Conservation (phyloP, 2,329 filamentous ascomycete genomes). For the Xylariales sp. region DNA sequence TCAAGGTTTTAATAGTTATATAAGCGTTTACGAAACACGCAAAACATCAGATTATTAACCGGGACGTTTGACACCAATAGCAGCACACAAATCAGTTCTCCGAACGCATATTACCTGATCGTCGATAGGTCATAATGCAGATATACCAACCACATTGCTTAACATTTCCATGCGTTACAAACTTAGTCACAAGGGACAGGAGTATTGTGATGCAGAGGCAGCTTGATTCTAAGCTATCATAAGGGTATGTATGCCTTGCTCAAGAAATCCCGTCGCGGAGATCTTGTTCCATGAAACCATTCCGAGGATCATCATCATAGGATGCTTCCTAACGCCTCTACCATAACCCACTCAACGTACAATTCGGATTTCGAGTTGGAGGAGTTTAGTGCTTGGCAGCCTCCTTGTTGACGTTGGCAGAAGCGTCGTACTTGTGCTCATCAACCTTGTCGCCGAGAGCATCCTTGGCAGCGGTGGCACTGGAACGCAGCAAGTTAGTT, state of each 20-base stretch:
- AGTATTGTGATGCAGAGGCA: constrained; percentile 6
- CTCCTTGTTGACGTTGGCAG: constrained; percentile 31
- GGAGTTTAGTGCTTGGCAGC: constrained; percentile 29
- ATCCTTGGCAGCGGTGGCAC: constrained; percentile 37
- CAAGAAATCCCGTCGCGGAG: neutral
- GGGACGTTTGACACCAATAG: too few species aligned
- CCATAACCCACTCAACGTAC: constrained; percentile 3
- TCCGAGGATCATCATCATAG: constrained; percentile 2
- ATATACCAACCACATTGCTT: too few species aligned
- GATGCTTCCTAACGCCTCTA: neutral
- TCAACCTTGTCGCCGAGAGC: constrained; percentile 35
- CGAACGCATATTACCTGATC: too few species aligned
- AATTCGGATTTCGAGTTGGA: neutral
- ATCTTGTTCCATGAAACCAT: constrained; percentile 1
- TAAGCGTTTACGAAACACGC: too few species aligned
- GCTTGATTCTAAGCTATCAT: constrained; percentile 4
- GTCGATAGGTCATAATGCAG: too few species aligned
- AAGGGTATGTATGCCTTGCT: constrained; percentile 7
- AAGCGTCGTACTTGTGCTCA: constrained; percentile 30
- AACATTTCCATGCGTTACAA: too few species aligned
- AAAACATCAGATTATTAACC: too few species aligned
- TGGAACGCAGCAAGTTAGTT: constrained; percentile 23
- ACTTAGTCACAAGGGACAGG: too few species aligned
- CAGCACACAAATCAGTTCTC: too few species aligned
- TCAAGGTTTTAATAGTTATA: too few species aligned